Conservation (phyloP, 306 rosid genomes). For the Lathyrus sativus region DNA sequence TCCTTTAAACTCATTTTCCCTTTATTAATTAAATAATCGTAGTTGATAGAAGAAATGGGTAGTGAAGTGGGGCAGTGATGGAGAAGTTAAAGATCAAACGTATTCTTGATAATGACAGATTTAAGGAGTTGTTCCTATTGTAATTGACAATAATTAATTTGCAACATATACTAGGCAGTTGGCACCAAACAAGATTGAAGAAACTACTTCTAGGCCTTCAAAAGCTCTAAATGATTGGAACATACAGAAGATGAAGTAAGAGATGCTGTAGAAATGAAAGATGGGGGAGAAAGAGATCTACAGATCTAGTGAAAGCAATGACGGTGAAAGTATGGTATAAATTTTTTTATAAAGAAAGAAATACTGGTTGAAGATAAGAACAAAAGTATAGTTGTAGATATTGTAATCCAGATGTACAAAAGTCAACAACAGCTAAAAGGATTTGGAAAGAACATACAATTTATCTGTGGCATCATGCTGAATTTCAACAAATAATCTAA, state of each 20-base stretch:
- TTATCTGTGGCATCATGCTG: not conserved
- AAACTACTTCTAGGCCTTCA: not conserved
- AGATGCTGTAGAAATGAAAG: not conserved
- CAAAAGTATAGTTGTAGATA: conserved; percentile 1
- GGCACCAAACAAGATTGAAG: not conserved
- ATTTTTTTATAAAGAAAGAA: not conserved
- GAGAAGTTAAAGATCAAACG: too few relatives aligned
- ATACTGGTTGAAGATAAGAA: not conserved
- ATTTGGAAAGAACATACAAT: not conserved
- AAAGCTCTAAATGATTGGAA: not conserved
- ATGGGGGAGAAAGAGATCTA: too few relatives aligned
- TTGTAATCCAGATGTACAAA: not conserved
- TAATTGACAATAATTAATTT: not conserved
- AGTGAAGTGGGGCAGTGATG: too few relatives aligned
- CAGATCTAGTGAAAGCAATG: too few relatives aligned
- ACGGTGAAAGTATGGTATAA: too few relatives aligned
- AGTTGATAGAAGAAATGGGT: too few relatives aligned
- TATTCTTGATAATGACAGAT: too few relatives aligned
- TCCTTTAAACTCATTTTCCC: too few relatives aligned
- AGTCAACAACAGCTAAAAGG: conserved; percentile 1
- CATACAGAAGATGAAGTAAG: not conserved
- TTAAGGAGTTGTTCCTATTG: not conserved
- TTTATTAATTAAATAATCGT: too few relatives aligned
- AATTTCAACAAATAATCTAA: conserved; percentile 19
- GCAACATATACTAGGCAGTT: not conserved